Percentiles rank a stretch among this genome's conserved stretches.
Evolutionary conservation across 768 basidiomycete genomes (phyloP).

Genomic region (Pleurotus tuoliensis): DNA sequence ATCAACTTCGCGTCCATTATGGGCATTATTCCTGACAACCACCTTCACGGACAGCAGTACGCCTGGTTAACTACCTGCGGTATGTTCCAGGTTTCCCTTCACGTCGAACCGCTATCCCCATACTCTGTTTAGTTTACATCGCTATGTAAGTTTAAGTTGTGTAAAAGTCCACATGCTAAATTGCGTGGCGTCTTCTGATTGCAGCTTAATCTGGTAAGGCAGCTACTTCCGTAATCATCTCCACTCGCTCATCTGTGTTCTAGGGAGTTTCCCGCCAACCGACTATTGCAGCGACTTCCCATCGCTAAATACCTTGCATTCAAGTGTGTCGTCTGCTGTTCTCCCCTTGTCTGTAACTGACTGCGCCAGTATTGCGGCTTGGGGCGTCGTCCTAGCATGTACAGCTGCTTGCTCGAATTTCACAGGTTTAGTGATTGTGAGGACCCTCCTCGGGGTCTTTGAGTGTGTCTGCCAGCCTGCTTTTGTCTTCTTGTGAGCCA

Average conservation of each 20-base stretch:
- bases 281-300: conserved; percentile 43
- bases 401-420: conserved; percentile 46
- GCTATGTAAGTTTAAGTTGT: conserved; percentile 27
- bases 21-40: conserved; percentile 39
- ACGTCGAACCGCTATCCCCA: background rate
- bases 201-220: background rate
- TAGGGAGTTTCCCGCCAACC: conserved; percentile 47
- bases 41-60: conserved; percentile 47
- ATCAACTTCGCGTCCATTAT: conserved; percentile 45
- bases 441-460: conserved; percentile 44
- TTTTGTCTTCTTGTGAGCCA: conserved; percentile 24
- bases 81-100: conserved; percentile 16
- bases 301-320: conserved; percentile 46
- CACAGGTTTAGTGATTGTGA: conserved; percentile 38
- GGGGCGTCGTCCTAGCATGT: conserved; percentile 46
- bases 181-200: background rate
- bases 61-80: conserved; percentile 46
- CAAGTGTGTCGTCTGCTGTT: conserved; percentile 24
- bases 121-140: conserved; percentile 29
- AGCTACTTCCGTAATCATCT: background rate
- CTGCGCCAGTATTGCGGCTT: conserved; percentile 26
- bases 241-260: conserved; percentile 20
- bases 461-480: conserved; percentile 47
- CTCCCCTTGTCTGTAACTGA: background rate
- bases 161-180: background rate